A percentile compares a stretch with the other conserved stretches of the same genome.
These are phyloP conservation scores for Trifolium subterraneum DNA, from an alignment of 306 rosid species.

Conservation along the genomic window DNA sequence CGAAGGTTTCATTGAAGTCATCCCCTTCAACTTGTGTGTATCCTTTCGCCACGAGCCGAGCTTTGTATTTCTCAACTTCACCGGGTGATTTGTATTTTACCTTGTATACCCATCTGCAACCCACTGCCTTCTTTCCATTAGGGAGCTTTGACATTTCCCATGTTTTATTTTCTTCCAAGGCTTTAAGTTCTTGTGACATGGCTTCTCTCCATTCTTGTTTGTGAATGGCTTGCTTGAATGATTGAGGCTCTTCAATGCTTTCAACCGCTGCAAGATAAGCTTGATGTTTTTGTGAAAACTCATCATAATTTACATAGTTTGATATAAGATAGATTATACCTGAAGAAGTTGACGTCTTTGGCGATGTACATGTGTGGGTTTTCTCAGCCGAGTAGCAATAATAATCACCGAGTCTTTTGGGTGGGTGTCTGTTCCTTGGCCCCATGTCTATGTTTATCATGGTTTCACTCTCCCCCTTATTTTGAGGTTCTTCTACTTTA, in stretches of 20 bases:
- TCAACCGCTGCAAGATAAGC: not conserved
- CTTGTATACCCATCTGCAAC: no score
- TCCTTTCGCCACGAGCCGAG: not conserved
- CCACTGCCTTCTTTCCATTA: not conserved
- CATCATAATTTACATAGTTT: not conserved
- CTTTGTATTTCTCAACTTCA: not conserved
- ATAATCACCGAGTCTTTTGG: not conserved
- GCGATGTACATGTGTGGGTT: conserved; percentile 1
- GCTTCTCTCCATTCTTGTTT: not conserved
- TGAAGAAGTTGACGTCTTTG: not conserved
- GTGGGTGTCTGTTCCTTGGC: not conserved
- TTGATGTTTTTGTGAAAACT: not conserved
- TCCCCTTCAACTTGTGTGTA: not conserved
- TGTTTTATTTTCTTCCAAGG: no score
- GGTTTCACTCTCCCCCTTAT: not conserved
- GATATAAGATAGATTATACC: not conserved
- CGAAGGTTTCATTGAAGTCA: not conserved
- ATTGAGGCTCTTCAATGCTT: not conserved
- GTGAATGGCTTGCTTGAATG: not conserved
- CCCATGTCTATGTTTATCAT: not conserved
- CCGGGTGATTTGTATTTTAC: no score
- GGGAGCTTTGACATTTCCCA: not conserved
- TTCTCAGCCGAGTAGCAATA: not conserved
- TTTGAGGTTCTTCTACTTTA: not conserved
- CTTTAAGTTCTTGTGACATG: not conserved